These are phyloP conservation scores for Pythium brassicae DNA, from an alignment of 352 stramenopile genomes.

Conservation along the genomic window DNA sequence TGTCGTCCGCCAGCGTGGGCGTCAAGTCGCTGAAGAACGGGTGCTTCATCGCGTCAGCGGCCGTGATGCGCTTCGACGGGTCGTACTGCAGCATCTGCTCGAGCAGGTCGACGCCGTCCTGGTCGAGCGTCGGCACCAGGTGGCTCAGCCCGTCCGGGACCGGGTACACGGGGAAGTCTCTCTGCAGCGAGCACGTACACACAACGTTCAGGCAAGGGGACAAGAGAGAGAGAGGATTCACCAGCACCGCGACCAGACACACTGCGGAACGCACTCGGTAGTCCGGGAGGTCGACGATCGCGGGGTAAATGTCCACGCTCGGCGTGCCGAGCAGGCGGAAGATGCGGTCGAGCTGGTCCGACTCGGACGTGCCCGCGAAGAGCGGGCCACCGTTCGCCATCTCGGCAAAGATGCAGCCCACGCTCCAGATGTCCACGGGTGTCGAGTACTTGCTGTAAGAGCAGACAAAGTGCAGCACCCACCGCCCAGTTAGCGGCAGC, in stretches of 20 bases:
- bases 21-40: constrained; percentile 95
- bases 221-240: no score
- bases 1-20: constrained; percentile 58
- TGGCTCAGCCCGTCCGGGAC: constrained; percentile 82
- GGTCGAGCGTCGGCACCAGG: constrained; percentile 90
- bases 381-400: constrained; percentile 93
- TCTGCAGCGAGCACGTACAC: constrained; percentile 25
- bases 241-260: neutral
- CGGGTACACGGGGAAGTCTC: constrained; percentile 91
- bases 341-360: constrained; percentile 97
- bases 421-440: constrained; percentile 99
- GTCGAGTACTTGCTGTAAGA: constrained; percentile 95
- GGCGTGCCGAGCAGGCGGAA: constrained; percentile 97
- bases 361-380: constrained; percentile 96
- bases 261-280: constrained; percentile 76
- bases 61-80: constrained; percentile 90
- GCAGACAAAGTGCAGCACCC: neutral
- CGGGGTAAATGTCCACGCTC: constrained; percentile 91
- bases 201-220: neutral
- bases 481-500: neutral
- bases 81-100: constrained; percentile 89
- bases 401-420: constrained; percentile 98
- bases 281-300: constrained; percentile 95
- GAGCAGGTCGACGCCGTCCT: constrained; percentile 90
- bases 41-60: constrained; percentile 94